These are phyloP conservation scores for Podaxis sp. DNA, from an alignment of 768 basidiomycete species.

Conservation along the genomic window DNA sequence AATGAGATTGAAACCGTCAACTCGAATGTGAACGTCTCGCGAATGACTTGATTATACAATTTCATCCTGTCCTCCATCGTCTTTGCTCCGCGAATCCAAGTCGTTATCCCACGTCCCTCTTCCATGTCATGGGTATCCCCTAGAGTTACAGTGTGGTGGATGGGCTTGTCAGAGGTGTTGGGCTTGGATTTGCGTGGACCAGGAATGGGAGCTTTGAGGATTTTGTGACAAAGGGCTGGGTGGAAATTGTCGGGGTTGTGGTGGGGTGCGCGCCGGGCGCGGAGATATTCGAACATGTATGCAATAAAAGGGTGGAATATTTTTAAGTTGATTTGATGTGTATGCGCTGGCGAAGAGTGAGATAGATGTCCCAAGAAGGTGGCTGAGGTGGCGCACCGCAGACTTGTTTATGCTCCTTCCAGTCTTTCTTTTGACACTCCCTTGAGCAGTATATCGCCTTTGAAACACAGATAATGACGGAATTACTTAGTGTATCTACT, in stretches of 20 bases:
- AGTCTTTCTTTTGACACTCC: conserved; percentile 15
- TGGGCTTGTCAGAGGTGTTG: conserved; percentile 25
- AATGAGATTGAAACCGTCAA: conserved; percentile 31
- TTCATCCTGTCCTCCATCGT: conserved; percentile 22
- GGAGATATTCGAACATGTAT: conserved; percentile 22
- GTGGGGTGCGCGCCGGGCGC: conserved; percentile 10
- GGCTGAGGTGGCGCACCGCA: conserved; percentile 1
- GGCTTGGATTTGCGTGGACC: background rate
- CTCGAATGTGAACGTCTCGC: conserved; percentile 33
- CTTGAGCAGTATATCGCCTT: conserved; percentile 13
- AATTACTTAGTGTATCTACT: too few species aligned
- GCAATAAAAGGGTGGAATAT: conserved; percentile 33
- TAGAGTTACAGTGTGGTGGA: background rate
- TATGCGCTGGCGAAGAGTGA: conserved; percentile 25
- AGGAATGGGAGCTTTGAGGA: conserved; percentile 13
- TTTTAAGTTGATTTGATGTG: conserved; percentile 32
- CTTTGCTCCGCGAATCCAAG: background rate
- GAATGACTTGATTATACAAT: conserved; percentile 25
- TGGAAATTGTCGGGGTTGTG: conserved; percentile 11
- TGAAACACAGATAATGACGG: too few species aligned
- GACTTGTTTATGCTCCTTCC: conserved; percentile 11
- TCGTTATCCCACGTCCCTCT: background rate
- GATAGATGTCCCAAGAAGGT: background rate
- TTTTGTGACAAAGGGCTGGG: conserved; percentile 15
- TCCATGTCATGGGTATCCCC: background rate